Conservation (phyloP, 1,284 basidiomycete species). For the Neolentinus lepideus region DNA sequence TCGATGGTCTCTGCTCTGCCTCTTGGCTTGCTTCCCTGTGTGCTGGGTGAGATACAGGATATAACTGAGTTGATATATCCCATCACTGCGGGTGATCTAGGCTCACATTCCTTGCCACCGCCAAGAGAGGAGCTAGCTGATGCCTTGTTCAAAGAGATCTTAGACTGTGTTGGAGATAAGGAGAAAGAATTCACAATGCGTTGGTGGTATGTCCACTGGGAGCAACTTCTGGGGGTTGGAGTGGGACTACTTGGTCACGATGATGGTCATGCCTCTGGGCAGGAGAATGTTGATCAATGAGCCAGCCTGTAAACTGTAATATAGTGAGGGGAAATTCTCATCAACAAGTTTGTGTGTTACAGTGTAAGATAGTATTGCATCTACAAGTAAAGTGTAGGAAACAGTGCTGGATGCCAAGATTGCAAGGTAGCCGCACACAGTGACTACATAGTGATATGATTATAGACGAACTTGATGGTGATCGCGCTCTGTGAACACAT, state of each 20-base stretch:
- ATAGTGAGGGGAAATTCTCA: no score
- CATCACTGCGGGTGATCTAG: slow-evolving; percentile 6
- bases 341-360: no score
- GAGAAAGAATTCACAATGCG: slow-evolving; percentile 56
- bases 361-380: no score
- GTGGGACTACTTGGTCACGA: not conserved
- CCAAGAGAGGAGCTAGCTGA: slow-evolving; percentile 41
- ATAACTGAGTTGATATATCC: slow-evolving; percentile 20
- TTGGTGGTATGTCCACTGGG: slow-evolving; percentile 53
- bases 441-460: no score
- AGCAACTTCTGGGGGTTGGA: not conserved
- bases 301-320: no score
- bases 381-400: no score
- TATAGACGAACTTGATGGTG: no score
- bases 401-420: no score
- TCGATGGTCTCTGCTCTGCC: slow-evolving; percentile 54
- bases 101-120: slow-evolving; percentile 3
- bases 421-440: no score
- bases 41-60: slow-evolving; percentile 38
- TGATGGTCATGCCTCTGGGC: not conserved
- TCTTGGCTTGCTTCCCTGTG: slow-evolving; percentile 41
- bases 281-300: not conserved
- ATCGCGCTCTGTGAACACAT: no score
- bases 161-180: slow-evolving; percentile 53
- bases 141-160: slow-evolving; percentile 50